Evolutionary conservation across 202 grass and related monocot genomes (phyloP).

Genomic region (Panicum virgatum): DNA sequence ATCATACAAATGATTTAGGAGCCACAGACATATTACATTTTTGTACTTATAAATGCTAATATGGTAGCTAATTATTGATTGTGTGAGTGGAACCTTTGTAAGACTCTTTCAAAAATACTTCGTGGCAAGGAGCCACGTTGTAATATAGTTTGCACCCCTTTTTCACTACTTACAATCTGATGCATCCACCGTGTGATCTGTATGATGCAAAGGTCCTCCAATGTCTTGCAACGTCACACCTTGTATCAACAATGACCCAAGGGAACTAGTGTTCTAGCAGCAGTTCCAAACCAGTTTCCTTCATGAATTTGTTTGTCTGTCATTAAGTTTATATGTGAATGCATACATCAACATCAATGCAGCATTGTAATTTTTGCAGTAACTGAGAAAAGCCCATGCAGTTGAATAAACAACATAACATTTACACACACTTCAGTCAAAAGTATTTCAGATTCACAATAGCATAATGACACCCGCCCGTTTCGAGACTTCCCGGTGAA

Average conservation of each 20-base stretch:
- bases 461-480: background rate
- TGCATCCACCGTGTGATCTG: background rate
- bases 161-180: background rate
- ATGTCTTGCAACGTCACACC: no score
- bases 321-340: background rate
- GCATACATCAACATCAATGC: background rate
- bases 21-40: conserved; percentile 5
- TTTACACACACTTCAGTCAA: background rate
- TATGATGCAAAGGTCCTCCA: background rate
- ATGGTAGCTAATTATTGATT: conserved; percentile 10
- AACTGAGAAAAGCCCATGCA: background rate
- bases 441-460: background rate
- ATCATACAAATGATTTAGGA: conserved; percentile 1
- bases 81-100: background rate
- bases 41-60: conserved; percentile 12
- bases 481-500: background rate
- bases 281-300: background rate
- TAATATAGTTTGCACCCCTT: background rate
- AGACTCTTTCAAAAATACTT: background rate
- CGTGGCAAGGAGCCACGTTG: no score
- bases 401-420: no score
- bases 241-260: background rate
- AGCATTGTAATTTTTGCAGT: background rate
- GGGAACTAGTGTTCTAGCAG: background rate
- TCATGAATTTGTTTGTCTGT: background rate